These are phyloP conservation scores for Saccharomyces pastorianus DNA, from an alignment of 1,139 yeast genomes.

Conservation along the genomic window DNA sequence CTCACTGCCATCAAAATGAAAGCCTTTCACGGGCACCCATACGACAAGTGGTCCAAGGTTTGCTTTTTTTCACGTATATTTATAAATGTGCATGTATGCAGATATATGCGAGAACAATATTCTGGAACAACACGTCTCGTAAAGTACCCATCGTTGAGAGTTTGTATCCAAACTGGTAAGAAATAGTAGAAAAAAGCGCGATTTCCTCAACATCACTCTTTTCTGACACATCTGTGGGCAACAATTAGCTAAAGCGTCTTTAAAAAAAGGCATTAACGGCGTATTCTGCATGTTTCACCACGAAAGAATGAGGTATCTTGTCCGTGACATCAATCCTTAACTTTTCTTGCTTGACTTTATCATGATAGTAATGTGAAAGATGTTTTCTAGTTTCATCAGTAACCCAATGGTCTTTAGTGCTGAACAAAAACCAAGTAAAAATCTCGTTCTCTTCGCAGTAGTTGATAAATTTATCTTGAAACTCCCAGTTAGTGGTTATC, in stretches of 20 bases:
- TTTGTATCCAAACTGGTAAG: not conserved
- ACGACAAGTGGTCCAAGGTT: not conserved
- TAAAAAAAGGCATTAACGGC: slow-evolving; percentile 16
- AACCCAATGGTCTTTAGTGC: slow-evolving; percentile 55
- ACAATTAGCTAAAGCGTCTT: too few species aligned
- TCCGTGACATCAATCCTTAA: slow-evolving; percentile 11
- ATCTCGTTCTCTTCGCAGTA: slow-evolving; percentile 36
- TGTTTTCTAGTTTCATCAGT: slow-evolving; percentile 41
- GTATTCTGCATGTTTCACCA: slow-evolving; percentile 13
- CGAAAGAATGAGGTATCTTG: slow-evolving; percentile 20
- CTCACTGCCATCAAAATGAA: not conserved
- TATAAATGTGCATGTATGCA: not conserved
- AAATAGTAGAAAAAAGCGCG: too few species aligned
- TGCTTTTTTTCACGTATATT: not conserved
- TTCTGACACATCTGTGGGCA: too few species aligned
- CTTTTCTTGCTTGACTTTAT: slow-evolving; percentile 6
- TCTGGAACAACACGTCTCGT: not conserved
- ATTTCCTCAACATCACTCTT: too few species aligned
- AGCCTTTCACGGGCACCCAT: not conserved
- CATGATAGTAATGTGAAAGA: slow-evolving; percentile 37
- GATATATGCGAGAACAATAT: not conserved
- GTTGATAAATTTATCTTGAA: slow-evolving; percentile 37
- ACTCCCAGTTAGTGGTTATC: slow-evolving; percentile 32
- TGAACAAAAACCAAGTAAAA: slow-evolving; percentile 48
- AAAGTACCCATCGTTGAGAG: not conserved